A percentile compares a stretch with the other conserved stretches of the same genome.
These are phyloP conservation scores for Plasmopara viticola DNA, from an alignment of 352 stramenopile species.

Conservation along the genomic window DNA sequence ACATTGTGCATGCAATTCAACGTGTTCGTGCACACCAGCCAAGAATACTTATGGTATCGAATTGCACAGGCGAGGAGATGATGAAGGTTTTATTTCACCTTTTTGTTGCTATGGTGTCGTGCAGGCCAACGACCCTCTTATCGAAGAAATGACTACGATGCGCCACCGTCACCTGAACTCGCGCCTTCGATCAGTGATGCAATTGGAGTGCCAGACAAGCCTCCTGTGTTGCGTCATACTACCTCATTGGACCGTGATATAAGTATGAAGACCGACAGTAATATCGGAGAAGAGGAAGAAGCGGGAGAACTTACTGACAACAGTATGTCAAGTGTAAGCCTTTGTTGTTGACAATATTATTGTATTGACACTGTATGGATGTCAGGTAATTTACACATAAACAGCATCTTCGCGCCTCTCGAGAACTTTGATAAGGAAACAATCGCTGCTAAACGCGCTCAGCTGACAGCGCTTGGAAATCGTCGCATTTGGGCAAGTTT, in stretches of 20 bases:
- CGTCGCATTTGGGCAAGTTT: slow-evolving; percentile 81
- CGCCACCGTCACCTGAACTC: slow-evolving; percentile 53
- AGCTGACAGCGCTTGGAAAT: slow-evolving; percentile 66
- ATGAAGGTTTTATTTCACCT: slow-evolving; percentile 5
- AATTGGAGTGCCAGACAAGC: slow-evolving; percentile 34
- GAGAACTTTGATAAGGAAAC: slow-evolving; percentile 45
- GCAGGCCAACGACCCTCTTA: slow-evolving; percentile 76
- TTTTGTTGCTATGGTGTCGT: slow-evolving; percentile 4
- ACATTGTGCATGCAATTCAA: slow-evolving; percentile 83
- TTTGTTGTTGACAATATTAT: not conserved
- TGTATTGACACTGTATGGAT: slow-evolving; percentile 3
- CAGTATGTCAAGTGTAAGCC: slow-evolving; percentile 24
- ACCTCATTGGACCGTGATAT: slow-evolving; percentile 52
- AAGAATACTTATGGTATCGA: slow-evolving; percentile 47
- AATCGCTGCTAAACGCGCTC: slow-evolving; percentile 1
- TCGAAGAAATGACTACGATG: slow-evolving; percentile 75
- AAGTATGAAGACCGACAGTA: slow-evolving; percentile 24
- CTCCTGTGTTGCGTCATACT: slow-evolving; percentile 23
- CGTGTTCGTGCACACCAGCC: slow-evolving; percentile 67
- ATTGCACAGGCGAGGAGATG: no score
- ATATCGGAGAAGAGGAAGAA: slow-evolving; percentile 50
- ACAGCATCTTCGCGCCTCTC: slow-evolving; percentile 65
- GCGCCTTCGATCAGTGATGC: slow-evolving; percentile 25
- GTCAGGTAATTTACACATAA: slow-evolving; percentile 55
- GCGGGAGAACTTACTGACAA: slow-evolving; percentile 61